These are phyloP conservation scores for Ceratocystis lukuohia DNA, from an alignment of 2,329 filamentous ascomycete genomes.

Conservation along the genomic window DNA sequence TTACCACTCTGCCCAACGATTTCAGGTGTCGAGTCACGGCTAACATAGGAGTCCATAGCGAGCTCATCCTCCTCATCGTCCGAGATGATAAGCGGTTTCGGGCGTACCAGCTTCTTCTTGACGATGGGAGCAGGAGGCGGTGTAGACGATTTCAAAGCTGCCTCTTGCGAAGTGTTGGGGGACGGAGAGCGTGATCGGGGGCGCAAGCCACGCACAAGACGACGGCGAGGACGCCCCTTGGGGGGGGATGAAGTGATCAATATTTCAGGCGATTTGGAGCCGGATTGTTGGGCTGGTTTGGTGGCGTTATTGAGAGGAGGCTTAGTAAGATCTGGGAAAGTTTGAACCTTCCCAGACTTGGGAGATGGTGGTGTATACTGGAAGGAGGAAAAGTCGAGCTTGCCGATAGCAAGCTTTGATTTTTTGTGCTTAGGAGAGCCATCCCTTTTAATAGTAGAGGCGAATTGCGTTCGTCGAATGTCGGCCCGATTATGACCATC, in stretches of 20 bases:
- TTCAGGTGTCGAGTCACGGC: conserved; percentile 19
- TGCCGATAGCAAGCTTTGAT: conserved; percentile 7
- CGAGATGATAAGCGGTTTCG: conserved; percentile 22
- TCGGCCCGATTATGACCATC: conserved; percentile 46
- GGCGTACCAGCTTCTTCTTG: conserved; percentile 8
- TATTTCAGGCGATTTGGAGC: background rate
- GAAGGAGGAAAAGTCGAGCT: conserved; percentile 16
- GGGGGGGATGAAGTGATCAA: background rate
- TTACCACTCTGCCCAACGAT: conserved; percentile 26
- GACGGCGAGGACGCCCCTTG: conserved; percentile 12
- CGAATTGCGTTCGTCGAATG: conserved; percentile 47
- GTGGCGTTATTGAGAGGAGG: background rate
- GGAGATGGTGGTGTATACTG: conserved; percentile 17
- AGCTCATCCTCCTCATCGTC: conserved; percentile 33
- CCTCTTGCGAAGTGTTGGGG: conserved; percentile 10
- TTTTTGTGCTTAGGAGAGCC: conserved; percentile 6
- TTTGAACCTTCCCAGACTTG: conserved; percentile 7
- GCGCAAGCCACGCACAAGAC: conserved; percentile 21
- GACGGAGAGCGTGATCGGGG: conserved; percentile 16
- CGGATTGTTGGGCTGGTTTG: background rate
- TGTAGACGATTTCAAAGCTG: background rate
- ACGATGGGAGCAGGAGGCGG: conserved; percentile 3
- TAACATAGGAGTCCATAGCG: conserved; percentile 25
- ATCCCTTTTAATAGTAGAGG: background rate
- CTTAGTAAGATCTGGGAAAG: conserved; percentile 5